A percentile compares a stretch with the other conserved stretches of the same genome.
Evolutionary conservation across 2,329 filamentous ascomycete species (phyloP).

Genomic region (Camillea tinctor): DNA sequence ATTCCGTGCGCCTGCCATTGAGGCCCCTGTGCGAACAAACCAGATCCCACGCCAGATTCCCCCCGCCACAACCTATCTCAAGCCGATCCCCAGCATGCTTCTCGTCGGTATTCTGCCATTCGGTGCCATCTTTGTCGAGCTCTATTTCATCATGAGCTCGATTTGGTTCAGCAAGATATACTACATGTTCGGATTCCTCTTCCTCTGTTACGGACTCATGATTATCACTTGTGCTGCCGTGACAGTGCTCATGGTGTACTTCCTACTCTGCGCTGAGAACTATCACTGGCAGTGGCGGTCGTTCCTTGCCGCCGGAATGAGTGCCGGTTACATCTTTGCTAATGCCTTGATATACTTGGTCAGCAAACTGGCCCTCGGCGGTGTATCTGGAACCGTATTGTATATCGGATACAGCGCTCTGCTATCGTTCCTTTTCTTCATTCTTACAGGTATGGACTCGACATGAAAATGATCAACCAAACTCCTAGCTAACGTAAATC

Average conservation of each 20-base stretch:
- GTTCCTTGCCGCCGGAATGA: conserved; percentile 88
- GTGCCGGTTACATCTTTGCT: conserved; percentile 85
- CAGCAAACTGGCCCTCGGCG: conserved; percentile 81
- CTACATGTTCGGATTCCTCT: conserved; percentile 99
- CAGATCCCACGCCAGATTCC: conserved; percentile 98
- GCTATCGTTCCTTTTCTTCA: conserved; percentile 87
- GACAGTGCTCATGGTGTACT: conserved; percentile 93
- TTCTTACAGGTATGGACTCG: conserved; percentile 72
- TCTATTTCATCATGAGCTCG: conserved; percentile 99
- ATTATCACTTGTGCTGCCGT: conserved; percentile 91
- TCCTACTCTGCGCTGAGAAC: conserved; percentile 92
- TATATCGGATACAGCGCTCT: conserved; percentile 92
- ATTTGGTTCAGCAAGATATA: conserved; percentile 99
- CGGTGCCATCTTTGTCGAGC: conserved; percentile 94
- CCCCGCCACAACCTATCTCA: conserved; percentile 76
- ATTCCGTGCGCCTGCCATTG: conserved; percentile 71
- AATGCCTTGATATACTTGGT: conserved; percentile 91
- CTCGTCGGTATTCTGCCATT: conserved; percentile 92
- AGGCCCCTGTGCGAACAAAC: conserved; percentile 88
- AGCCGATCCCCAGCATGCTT: conserved; percentile 84
- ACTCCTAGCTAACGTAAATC: conserved; percentile 10
- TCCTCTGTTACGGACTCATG: conserved; percentile 97
- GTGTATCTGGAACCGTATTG: conserved; percentile 80
- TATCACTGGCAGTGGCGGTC: conserved; percentile 99
- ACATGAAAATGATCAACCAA: conserved; percentile 36